Conservation (phyloP, 140 eudicot species). For the Eryngium alpinum region DNA sequence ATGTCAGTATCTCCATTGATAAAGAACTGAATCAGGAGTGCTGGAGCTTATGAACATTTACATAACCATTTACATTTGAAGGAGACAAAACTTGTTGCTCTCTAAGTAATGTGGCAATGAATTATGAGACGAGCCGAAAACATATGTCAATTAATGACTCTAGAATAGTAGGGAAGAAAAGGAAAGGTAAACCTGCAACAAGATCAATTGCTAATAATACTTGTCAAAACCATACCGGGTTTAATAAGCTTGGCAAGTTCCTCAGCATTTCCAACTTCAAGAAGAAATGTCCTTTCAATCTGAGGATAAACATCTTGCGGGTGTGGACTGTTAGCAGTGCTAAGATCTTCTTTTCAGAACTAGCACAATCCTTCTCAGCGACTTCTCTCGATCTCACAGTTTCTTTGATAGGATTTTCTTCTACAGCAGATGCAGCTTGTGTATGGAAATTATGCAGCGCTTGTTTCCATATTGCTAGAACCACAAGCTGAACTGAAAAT, state of each 20-base stretch:
- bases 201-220: not conserved
- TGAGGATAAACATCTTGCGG: constrained; percentile 46
- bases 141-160: not conserved
- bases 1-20: not conserved
- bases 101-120: too few relatives aligned
- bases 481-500: constrained; percentile 85
- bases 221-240: constrained; percentile 21
- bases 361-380: constrained; percentile 13
- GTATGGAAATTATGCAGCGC: constrained; percentile 81
- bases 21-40: not conserved
- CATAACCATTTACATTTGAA: not conserved
- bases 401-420: constrained; percentile 44
- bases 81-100: not conserved
- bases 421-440: constrained; percentile 76
- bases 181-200: too few relatives aligned
- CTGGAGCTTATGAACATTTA: not conserved
- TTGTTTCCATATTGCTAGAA: constrained; percentile 96
- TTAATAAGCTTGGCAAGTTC: constrained; percentile 30
- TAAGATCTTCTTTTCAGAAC: constrained; percentile 34
- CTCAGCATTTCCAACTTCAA: constrained; percentile 34
- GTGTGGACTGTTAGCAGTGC: constrained; percentile 27
- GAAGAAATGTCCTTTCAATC: constrained; percentile 42
- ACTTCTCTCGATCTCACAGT: constrained; percentile 8
- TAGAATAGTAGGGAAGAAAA: not conserved
- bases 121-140: not conserved